phyloP scores from a whole-genome alignment of 179 eudicot species.

The Corrigiola litoralis region DNA sequence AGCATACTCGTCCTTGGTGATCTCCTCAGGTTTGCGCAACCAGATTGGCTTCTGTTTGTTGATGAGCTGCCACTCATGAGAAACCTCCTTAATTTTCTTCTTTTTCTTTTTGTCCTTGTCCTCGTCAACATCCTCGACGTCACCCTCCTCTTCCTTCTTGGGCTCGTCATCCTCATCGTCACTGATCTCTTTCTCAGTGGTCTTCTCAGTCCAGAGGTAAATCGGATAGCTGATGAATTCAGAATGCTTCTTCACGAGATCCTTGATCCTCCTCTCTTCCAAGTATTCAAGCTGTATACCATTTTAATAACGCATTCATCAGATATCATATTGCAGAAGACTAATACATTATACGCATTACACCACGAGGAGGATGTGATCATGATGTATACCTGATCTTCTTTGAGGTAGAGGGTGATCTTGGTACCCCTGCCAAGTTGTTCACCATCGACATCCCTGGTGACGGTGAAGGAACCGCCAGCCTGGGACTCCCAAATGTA shows the following conservation, averaged over 20 bases:
- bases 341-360: too few relatives aligned
- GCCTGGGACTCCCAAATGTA: constrained; percentile 82
- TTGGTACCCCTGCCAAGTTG: constrained; percentile 73
- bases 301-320: too few relatives aligned
- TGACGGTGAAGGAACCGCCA: constrained; percentile 74
- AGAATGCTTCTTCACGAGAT: constrained; percentile 72
- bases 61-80: constrained; percentile 67
- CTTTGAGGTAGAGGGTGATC: constrained; percentile 69
- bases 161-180: constrained; percentile 71
- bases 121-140: constrained; percentile 57
- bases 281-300: constrained; percentile 53
- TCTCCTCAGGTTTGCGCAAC: constrained; percentile 73
- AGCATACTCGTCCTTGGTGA: constrained; percentile 70
- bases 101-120: constrained; percentile 52
- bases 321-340: too few relatives aligned
- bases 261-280: constrained; percentile 75
- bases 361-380: too few relatives aligned
- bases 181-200: constrained; percentile 67
- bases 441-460: constrained; percentile 60
- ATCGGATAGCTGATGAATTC: constrained; percentile 81
- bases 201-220: constrained; percentile 76
- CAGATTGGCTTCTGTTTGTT: constrained; percentile 81
- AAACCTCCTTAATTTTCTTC: constrained; percentile 70
- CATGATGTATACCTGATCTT: constrained; percentile 69
- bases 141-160: constrained; percentile 62